Evolutionary conservation across 2,329 filamentous ascomycete genomes (phyloP).

Genomic region (Fonsecaea monophora): DNA sequence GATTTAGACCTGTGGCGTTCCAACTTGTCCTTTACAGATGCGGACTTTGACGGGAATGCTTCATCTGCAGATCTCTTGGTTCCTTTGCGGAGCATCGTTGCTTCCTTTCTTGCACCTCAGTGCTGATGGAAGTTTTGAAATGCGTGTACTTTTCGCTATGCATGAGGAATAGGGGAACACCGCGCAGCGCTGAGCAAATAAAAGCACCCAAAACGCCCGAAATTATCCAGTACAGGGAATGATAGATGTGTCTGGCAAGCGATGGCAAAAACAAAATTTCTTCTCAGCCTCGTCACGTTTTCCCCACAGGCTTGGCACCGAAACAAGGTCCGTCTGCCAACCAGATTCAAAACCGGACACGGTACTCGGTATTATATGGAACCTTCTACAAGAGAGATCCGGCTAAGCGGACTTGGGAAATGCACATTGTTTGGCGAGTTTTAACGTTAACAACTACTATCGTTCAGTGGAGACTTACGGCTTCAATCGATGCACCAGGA

Average conservation of each 20-base stretch:
- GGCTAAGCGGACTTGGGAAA: no score
- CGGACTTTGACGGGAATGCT: constrained; percentile 1
- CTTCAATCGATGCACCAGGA: background rate
- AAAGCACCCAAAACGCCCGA: background rate
- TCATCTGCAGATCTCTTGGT: constrained; percentile 3
- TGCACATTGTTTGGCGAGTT: no score
- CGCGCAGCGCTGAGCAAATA: background rate
- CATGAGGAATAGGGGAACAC: background rate
- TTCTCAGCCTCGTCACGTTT: background rate
- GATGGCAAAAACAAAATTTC: constrained; percentile 7
- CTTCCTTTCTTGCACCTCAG: background rate
- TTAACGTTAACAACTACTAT: no score
- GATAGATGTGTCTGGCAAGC: background rate
- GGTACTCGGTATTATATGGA: no score
- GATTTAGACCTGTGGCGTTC: background rate
- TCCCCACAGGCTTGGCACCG: background rate
- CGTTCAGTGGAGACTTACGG: background rate
- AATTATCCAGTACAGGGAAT: background rate
- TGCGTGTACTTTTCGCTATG: background rate
- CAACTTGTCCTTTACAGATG: background rate
- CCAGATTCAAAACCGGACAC: background rate
- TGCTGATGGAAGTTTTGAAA: background rate
- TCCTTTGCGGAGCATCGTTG: background rate
- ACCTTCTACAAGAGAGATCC: no score
- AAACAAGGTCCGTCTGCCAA: background rate